Evolutionary conservation across 129 eudicot species (phyloP).

Genomic region (Centella asiatica): DNA sequence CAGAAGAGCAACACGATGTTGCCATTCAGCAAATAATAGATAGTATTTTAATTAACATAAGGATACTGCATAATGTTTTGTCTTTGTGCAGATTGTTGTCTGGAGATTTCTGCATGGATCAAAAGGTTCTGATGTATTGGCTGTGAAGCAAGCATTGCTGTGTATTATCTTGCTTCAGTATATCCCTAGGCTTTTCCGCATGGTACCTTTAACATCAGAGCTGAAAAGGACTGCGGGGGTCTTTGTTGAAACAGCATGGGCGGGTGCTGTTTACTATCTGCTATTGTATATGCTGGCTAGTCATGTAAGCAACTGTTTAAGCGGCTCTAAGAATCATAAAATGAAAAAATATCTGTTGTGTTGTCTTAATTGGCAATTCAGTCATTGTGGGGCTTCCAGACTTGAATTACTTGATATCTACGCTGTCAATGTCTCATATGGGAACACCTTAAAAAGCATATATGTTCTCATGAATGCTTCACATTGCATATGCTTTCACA

Average conservation of each 20-base stretch:
- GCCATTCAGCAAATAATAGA: not conserved
- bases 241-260: constrained; percentile 96
- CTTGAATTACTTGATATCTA: no score
- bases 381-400: no score
- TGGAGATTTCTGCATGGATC: constrained; percentile 73
- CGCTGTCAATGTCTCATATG: no score
- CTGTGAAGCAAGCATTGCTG: constrained; percentile 68
- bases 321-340: constrained; percentile 5
- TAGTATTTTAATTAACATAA: not conserved
- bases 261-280: constrained; percentile 86
- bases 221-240: constrained; percentile 83
- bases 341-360: no score
- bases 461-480: no score
- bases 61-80: constrained; percentile 3
- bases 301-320: constrained; percentile 50
- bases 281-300: constrained; percentile 86
- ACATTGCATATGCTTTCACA: no score
- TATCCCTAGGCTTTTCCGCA: constrained; percentile 59
- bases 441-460: no score
- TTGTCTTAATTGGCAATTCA: no score
- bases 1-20: constrained; percentile 5
- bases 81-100: constrained; percentile 58
- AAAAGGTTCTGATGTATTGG: constrained; percentile 58
- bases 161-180: constrained; percentile 67
- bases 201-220: constrained; percentile 66